These are phyloP conservation scores for Alternaria consortialis DNA, from an alignment of 2,329 filamentous ascomycete genomes.

Conservation along the genomic window DNA sequence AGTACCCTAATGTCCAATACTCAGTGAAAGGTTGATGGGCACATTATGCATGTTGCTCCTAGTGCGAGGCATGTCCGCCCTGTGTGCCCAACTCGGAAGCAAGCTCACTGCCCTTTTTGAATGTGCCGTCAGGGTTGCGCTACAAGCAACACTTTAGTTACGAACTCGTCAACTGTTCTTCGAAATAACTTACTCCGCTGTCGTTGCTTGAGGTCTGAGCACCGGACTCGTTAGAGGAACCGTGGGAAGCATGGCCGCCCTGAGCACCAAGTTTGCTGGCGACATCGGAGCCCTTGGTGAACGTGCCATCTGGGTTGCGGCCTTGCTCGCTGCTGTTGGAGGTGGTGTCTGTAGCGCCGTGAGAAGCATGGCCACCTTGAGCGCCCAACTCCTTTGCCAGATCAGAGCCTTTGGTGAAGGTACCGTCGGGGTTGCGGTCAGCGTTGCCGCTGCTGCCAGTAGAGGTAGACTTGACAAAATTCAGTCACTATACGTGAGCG, in stretches of 20 bases:
- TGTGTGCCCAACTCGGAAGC: slow-evolving; percentile 48
- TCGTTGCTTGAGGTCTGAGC: slow-evolving; percentile 13
- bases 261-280: slow-evolving; percentile 51
- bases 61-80: slow-evolving; percentile 41
- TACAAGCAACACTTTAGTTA: slow-evolving; percentile 29
- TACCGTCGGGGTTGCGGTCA: slow-evolving; percentile 52
- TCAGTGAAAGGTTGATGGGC: background rate
- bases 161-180: slow-evolving; percentile 43
- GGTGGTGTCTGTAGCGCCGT: slow-evolving; percentile 28
- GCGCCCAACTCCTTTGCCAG: slow-evolving; percentile 51
- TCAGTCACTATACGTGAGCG: background rate
- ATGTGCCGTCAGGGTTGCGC: slow-evolving; percentile 56
- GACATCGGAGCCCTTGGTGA: slow-evolving; percentile 49
- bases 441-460: slow-evolving; percentile 15
- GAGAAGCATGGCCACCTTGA: slow-evolving; percentile 48
- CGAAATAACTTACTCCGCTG: slow-evolving; percentile 31
- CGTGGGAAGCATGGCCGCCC: slow-evolving; percentile 48
- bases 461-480: background rate
- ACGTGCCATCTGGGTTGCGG: slow-evolving; percentile 53
- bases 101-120: slow-evolving; percentile 48
- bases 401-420: slow-evolving; percentile 50
- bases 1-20: background rate
- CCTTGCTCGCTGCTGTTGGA: slow-evolving; percentile 25
- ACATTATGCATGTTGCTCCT: slow-evolving; percentile 4
- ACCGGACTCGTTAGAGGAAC: slow-evolving; percentile 25